Evolutionary conservation across 495 filamentous ascomycete genomes (phyloP).

Genomic region (Thermothielavioides terrestris): DNA sequence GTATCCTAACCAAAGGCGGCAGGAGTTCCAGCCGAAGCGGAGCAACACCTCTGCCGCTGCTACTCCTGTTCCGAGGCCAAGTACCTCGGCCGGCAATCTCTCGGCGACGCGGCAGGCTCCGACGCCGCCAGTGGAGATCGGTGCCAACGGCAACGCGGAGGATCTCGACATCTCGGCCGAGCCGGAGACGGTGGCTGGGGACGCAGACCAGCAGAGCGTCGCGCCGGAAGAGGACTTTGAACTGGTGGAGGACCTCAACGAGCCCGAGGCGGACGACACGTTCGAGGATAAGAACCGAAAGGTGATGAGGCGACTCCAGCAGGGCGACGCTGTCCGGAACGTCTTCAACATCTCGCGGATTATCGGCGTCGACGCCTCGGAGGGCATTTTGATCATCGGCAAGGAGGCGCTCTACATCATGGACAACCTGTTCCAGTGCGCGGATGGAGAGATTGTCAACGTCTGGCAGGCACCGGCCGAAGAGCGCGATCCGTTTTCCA

Average conservation of each 20-base stretch:
- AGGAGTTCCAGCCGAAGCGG: slow-evolving; percentile 80
- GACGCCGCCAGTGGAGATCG: slow-evolving; percentile 8
- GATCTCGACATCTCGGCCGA: slow-evolving; percentile 20
- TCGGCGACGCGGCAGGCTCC: slow-evolving; percentile 3
- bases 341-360: slow-evolving; percentile 94
- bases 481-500: slow-evolving; percentile 89
- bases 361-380: slow-evolving; percentile 81
- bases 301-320: slow-evolving; percentile 88
- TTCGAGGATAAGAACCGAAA: slow-evolving; percentile 97
- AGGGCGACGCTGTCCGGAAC: slow-evolving; percentile 84
- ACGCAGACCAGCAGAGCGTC: slow-evolving; percentile 22
- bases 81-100: slow-evolving; percentile 27
- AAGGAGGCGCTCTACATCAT: slow-evolving; percentile 88
- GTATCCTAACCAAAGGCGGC: slow-evolving; percentile 51
- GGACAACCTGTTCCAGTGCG: slow-evolving; percentile 87
- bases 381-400: slow-evolving; percentile 88
- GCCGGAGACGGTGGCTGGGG: slow-evolving; percentile 10
- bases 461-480: slow-evolving; percentile 88
- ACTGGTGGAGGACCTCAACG: slow-evolving; percentile 71
- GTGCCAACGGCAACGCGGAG: slow-evolving; percentile 19
- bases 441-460: slow-evolving; percentile 92
- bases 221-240: slow-evolving; percentile 83
- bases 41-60: slow-evolving; percentile 38
- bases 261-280: slow-evolving; percentile 71
- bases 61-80: slow-evolving; percentile 31